Base-by-base conservation (phyloP, 768 basidiomycete genomes). In the Pulveroboletus sp. region DNA sequence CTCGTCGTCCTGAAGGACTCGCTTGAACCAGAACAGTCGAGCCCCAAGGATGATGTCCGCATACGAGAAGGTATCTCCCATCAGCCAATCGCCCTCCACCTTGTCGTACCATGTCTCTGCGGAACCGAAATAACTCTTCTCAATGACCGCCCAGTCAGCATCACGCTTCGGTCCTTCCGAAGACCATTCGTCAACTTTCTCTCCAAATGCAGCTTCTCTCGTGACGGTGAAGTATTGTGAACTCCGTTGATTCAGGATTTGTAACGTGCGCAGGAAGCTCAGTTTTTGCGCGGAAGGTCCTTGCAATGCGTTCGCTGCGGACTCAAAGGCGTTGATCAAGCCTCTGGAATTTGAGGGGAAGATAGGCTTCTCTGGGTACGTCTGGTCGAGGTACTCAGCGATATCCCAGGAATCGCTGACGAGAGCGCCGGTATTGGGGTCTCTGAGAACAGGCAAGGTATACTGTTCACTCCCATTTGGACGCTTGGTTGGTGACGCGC, bases 141-240 rank as follows among this genome's bases (percentile, higher is more conserved):
- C 27, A 29, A 29, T 29, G 27, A 29, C 27, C 6, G 27, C 27
- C 27, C 27, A 29, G 27, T 29, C 63, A 10, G 44, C 66, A 6
- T 62, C 62, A 16, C 68, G 57, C 41, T 51, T 60, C 9, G 71
- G 68, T 5, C 71, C 70, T 36, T 60, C 63, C 0, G 73, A 70
- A 6, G 62, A 61, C 24, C 76, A 51, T 27, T 75, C 68, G 23
- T 77, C 74, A 43, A 80, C 53, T 14, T 62, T 58, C 35, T 52
- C 61, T 5, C 72, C 72, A 43, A 71, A 63, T 3, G 12, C 20
- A 3, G 14, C 49, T 46, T 69, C 65, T 29, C 73, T 59, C 6
- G 69, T 73, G n/a, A 46, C 41, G 22, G 70, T 55, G 52, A 75
- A 80, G 57, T 71, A 72, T 23, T 59, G 65, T 34, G 51, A 47